phyloP scores from a whole-genome alignment of 352 stramenopile genomes.

The Phytopythium helicoides region DNA sequence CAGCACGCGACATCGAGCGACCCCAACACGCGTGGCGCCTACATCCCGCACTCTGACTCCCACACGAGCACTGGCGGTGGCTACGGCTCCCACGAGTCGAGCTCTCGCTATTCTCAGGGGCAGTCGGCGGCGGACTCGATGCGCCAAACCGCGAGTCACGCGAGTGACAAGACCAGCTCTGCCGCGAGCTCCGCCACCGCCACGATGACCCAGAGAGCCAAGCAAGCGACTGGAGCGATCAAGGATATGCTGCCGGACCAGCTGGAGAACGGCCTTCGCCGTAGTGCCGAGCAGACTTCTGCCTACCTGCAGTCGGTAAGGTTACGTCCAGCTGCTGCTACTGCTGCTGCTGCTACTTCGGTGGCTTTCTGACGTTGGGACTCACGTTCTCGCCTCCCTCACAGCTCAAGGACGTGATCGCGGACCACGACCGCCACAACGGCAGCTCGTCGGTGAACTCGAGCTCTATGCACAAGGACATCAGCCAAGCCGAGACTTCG shows the following conservation, averaged over 20 bases:
- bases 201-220: background rate
- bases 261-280: background rate
- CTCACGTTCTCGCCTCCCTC: background rate
- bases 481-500: background rate
- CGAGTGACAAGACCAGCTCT: background rate
- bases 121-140: slow-evolving; percentile 1
- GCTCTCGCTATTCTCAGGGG: too few relatives aligned
- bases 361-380: too few relatives aligned
- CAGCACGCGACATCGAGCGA: too few relatives aligned
- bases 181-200: background rate
- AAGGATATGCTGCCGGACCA: background rate
- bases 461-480: slow-evolving; percentile 12
- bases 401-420: slow-evolving; percentile 11
- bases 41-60: too few relatives aligned
- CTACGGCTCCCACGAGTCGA: background rate
- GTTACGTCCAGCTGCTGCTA: background rate
- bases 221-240: background rate
- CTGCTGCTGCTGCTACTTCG: too few relatives aligned
- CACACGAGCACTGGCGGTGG: background rate
- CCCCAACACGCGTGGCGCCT: too few relatives aligned
- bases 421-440: slow-evolving; percentile 41
- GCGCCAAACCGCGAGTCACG: background rate
- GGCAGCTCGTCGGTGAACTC: slow-evolving; percentile 29
- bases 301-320: slow-evolving; percentile 4
- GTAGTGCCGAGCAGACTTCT: background rate